These are phyloP conservation scores for Candida maesae DNA, from an alignment of 805 yeast genomes.

Conservation along the genomic window DNA sequence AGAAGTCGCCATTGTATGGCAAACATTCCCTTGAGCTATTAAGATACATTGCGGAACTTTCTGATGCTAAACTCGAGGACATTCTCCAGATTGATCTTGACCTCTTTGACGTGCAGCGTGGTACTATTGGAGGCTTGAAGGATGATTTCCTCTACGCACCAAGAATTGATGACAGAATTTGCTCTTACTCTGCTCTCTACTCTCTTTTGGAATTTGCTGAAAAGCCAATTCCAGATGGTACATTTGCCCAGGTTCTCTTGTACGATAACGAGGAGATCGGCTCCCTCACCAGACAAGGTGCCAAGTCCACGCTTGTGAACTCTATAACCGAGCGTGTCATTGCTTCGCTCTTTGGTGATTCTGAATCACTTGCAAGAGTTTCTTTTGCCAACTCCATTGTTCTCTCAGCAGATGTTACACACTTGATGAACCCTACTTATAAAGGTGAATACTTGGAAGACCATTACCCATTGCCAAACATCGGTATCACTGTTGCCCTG, in stretches of 20 bases:
- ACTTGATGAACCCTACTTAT: constrained; percentile 78
- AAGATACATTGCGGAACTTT: constrained; percentile 62
- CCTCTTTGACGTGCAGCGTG: constrained; percentile 77
- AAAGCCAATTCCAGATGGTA: constrained; percentile 31
- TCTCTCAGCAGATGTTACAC: constrained; percentile 81
- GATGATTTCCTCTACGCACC: constrained; percentile 79
- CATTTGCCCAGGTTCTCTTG: constrained; percentile 58
- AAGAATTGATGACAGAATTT: constrained; percentile 79
- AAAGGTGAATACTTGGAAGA: constrained; percentile 62
- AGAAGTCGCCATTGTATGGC: constrained; percentile 59
- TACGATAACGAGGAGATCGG: constrained; percentile 86
- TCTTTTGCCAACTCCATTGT: constrained; percentile 73
- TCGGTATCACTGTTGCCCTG: constrained; percentile 64
- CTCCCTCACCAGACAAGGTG: constrained; percentile 76
- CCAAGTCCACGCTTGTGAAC: constrained; percentile 72
- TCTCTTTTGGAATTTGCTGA: constrained; percentile 50
- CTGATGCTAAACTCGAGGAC: constrained; percentile 56
- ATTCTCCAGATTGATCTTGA: constrained; percentile 72
- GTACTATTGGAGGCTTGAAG: constrained; percentile 71
- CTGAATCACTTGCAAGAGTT: constrained; percentile 31
- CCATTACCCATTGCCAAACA: constrained; percentile 79
- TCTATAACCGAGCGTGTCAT: constrained; percentile 55
- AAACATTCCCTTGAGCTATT: constrained; percentile 65
- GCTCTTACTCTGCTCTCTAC: constrained; percentile 67
- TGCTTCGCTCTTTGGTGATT: constrained; percentile 19